Evolutionary conservation across 495 filamentous ascomycete species (phyloP), one percentile per base, ranked within the genome.

Genomic region (Haplographium delicatum): DNA sequence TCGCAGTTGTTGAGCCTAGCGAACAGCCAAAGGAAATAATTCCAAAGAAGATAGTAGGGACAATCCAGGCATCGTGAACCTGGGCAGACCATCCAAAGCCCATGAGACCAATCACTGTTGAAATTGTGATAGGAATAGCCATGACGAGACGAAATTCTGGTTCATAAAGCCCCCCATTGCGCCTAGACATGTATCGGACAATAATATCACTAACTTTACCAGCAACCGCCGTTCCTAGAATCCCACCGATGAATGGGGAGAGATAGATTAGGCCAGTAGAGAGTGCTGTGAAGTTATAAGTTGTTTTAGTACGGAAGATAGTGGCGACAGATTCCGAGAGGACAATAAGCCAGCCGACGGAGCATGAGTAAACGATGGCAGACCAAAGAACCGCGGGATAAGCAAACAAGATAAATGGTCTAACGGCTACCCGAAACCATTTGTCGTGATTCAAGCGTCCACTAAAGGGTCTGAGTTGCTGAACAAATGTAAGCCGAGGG

Each of bases 381-480:
- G 86, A 91, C 91, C 91, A 98, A 19, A 98, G 79, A 11, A 98
- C 85, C 1, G 87, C 76, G 1, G 93, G 93, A 61, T 96, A 96
- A 1, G 81, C 78, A 61, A 84, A 95, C 5, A 96, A 74, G 38
- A 96, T 81, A 39, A 96, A 83, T 5, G 93, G 93, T 6, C 91
- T 81, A 8, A 83, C 20, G 10, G 82, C 83, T 4, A 86, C 86
- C 47, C 81, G 81, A 56, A 80, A 65, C 90, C 91, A 98, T 10
- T 72, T 84, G 60, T 93, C 89, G 5, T 84, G 74, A 28, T 78
- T 75, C 13, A 96, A 80, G 13, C 86, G 74, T 0, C 93, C 91
- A 60, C 86, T 83, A 69, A 77, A 94, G 0, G 85, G 73, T 49
- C 72, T 81, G 1, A 96, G 76, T 22, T 82, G 80, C 54, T 89